Conservation (phyloP, 2,329 filamentous ascomycete genomes). For the Fusarium kyushuense region DNA sequence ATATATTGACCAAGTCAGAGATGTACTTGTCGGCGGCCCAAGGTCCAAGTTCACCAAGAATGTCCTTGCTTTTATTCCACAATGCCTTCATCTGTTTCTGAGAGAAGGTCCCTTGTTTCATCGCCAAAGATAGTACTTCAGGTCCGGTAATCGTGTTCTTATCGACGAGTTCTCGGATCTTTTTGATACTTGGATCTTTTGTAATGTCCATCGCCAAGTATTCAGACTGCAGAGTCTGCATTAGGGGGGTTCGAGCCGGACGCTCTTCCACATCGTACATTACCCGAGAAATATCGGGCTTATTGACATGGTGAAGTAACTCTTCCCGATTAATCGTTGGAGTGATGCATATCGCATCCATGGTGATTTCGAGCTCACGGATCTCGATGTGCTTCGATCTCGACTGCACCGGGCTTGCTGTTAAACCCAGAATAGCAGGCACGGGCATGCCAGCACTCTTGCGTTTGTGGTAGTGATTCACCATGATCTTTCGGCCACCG, state of each 20-base stretch:
- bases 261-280: constrained; percentile 47
- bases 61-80: constrained; percentile 60
- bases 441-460: constrained; percentile 55
- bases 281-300: constrained; percentile 65
- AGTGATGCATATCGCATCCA: constrained; percentile 76
- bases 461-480: constrained; percentile 72
- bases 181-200: constrained; percentile 70
- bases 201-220: constrained; percentile 64
- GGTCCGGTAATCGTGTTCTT: constrained; percentile 57
- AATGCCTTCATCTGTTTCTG: constrained; percentile 69
- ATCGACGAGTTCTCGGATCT: constrained; percentile 55
- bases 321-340: constrained; percentile 77
- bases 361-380: constrained; percentile 72
- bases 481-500: constrained; percentile 78
- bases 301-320: constrained; percentile 74
- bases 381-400: constrained; percentile 57
- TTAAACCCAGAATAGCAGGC: constrained; percentile 81
- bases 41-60: constrained; percentile 70
- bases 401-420: constrained; percentile 75
- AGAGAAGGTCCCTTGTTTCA: constrained; percentile 63
- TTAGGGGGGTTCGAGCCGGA: constrained; percentile 49
- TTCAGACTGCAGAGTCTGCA: constrained; percentile 59
- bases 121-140: constrained; percentile 55
- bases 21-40: constrained; percentile 80
- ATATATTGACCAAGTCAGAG: constrained; percentile 57